Base-by-base conservation (phyloP, 225 moss, liverwort and hornwort species). In the Lunularia cruciata region DNA sequence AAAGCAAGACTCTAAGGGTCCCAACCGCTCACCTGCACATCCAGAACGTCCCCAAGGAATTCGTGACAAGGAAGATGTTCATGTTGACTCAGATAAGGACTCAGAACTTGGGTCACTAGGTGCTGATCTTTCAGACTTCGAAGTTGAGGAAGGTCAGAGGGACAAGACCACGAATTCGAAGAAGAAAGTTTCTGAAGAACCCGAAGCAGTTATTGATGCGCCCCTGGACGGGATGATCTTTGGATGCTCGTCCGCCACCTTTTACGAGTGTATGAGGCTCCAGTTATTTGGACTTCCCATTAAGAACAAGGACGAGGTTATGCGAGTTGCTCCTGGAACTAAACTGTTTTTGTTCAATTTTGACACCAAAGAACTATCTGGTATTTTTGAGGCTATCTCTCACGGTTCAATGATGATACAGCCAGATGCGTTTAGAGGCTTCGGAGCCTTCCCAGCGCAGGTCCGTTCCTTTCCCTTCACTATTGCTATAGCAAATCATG, bases 261-360 rank as follows among this genome's bases (percentile, higher is more conserved):
- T 87, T 47, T 80, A 86, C 30, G 92, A 92, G 31, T 92, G 92
- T 49, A 92, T 92, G 88, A 86, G 73, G 69, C 81, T 86, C 37
- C 77, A 83, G 51, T 69, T 92, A 16, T 89, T 92, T 35, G 92
- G 87, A 6, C 77, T 92, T 18, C 92, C 89, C 0, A 77, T 77
- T 0, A 71, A 82, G 71, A 88, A 75, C 42, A 90, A 90, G 75
- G 77, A 78, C n/a, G 75, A 87, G 57, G 92, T 92, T 47, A 60
- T 89, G 86, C 87, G 89, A 45, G 90, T 92, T 8, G 74, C 83
- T 74, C 92, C 89, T 22, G 89, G 89, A 65, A 83, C 89, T 42
- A 85, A 80, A 69, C 72, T 92, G 4, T 92, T 92, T 72, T 76
- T 92, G 8, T 92, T 88, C 81, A 85, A 92, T 83, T 92, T 86